These are phyloP conservation scores for Pythium vanterpoolii DNA, from an alignment of 352 stramenopile species.

Conservation along the genomic window DNA sequence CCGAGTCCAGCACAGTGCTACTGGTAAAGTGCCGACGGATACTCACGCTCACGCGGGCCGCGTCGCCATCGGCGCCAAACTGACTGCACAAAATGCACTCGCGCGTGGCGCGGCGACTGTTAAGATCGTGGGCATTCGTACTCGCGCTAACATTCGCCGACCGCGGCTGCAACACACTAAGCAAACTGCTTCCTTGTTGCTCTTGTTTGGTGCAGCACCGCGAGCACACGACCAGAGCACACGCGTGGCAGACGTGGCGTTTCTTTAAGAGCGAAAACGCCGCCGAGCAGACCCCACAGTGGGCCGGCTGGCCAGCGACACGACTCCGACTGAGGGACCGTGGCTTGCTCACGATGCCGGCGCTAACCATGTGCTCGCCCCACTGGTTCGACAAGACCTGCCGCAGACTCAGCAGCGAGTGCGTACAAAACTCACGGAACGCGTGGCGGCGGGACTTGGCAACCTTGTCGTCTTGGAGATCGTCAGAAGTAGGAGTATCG, in stretches of 20 bases:
- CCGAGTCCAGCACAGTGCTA: slow-evolving; percentile 21
- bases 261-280: slow-evolving; percentile 66
- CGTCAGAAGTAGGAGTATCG: slow-evolving; percentile 2
- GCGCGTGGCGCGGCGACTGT: slow-evolving; percentile 17
- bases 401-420: slow-evolving; percentile 47
- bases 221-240: slow-evolving; percentile 46
- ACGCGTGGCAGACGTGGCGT: slow-evolving; percentile 52
- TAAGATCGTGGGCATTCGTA: slow-evolving; percentile 12
- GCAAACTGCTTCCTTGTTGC: background rate
- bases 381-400: slow-evolving; percentile 54
- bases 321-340: too few relatives aligned
- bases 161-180: background rate
- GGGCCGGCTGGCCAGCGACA: slow-evolving; percentile 38
- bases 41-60: slow-evolving; percentile 28
- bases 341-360: slow-evolving; percentile 16
- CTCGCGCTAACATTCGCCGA: background rate
- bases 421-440: slow-evolving; percentile 62
- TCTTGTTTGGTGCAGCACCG: slow-evolving; percentile 40
- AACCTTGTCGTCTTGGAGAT: background rate
- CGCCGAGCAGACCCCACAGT: slow-evolving; percentile 54
- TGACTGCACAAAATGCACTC: slow-evolving; percentile 66
- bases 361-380: slow-evolving; percentile 37
- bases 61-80: slow-evolving; percentile 35
- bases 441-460: slow-evolving; percentile 35
- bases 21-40: slow-evolving; percentile 31